Conservation (phyloP, 139 green algal genomes). For the Chlorella sp. region DNA sequence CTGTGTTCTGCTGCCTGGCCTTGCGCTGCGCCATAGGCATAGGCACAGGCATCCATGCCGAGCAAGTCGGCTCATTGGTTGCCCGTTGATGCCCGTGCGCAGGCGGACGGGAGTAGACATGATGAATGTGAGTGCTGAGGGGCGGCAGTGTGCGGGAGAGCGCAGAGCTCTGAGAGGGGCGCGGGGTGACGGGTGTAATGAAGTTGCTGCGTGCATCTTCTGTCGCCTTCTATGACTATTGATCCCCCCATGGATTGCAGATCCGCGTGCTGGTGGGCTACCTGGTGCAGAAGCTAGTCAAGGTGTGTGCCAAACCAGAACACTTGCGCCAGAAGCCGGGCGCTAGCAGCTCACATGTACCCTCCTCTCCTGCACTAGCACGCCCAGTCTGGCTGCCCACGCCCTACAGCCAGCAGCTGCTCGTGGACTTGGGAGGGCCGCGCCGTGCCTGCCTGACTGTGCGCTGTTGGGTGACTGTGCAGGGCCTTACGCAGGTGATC, state of each 20-base stretch:
- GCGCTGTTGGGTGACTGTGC: constrained; percentile 19
- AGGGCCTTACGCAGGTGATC: constrained; percentile 4
- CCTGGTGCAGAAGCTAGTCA: constrained; percentile 13
- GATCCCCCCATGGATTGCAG: no score
- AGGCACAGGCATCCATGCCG: constrained; percentile 34
- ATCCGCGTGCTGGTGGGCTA: constrained; percentile 1
- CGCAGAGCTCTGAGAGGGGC: no score
- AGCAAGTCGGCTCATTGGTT: constrained; percentile 23
- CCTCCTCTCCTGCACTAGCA: background rate
- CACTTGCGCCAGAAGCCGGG: background rate
- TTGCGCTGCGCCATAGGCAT: constrained; percentile 1
- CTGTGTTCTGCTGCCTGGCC: no score
- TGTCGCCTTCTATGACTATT: no score
- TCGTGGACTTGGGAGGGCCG: background rate
- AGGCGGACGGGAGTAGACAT: constrained; percentile 1
- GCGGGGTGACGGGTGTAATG: no score
- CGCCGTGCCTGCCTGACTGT: constrained; percentile 18
- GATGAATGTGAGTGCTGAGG: no score
- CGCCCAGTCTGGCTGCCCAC: background rate
- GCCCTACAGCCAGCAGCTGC: background rate
- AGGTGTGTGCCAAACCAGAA: background rate
- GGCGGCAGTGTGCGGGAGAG: no score
- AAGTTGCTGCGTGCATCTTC: no score
- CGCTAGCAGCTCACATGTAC: background rate
- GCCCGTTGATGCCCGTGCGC: background rate